Base-by-base conservation (phyloP, 1,139 yeast species). In the Geotrichum aggregatum region DNA sequence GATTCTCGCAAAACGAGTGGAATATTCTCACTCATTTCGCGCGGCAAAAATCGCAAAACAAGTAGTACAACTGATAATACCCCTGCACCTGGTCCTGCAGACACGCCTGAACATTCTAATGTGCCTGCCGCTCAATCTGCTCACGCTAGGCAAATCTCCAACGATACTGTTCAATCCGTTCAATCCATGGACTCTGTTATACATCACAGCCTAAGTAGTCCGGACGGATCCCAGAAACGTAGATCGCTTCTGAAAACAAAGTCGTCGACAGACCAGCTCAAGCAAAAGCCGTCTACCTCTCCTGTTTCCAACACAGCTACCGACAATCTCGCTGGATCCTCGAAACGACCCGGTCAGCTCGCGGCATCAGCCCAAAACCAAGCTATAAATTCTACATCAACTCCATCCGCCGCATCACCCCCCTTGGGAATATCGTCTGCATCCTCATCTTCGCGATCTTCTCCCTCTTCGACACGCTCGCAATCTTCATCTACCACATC, bases 241-340 rank as follows among this genome's bases (percentile, higher is more conserved):
- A 26, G 47, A 16, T 43, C 47, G 14, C 47, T 43, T 11, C 38
- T 43, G 28, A 31, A 24, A 24, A 43, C 47, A 16, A 43, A 43
- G 21, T 43, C 47, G 13, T 43, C 47, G 3, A 43, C 47, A 6
- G 47, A 43, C 16, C 47, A 43, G 13, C 47, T 43, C 39, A 43
- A 43, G 16, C 26, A 14, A 11, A 43, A 31, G 28, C 39, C 47
- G 21, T 42, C 45, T 10, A 14, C 35, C 2, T 40, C 44, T 22
- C 18, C 33, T 24, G 30, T n/a, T 38, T 18, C 41, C 13, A 3
- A 22, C 18, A 14, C 41, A 18, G n/a, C 13, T 38, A 5, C 28
- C 16, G 19, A 14, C 16, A 18, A 5, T 38, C 7, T 5, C 22
- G 18, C 13, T 24, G 36, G 36, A 4, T 18, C 18, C 36, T 34